Base-by-base conservation (phyloP, 148 eudicot genomes). In the Tetragonia tetragonoides region DNA sequence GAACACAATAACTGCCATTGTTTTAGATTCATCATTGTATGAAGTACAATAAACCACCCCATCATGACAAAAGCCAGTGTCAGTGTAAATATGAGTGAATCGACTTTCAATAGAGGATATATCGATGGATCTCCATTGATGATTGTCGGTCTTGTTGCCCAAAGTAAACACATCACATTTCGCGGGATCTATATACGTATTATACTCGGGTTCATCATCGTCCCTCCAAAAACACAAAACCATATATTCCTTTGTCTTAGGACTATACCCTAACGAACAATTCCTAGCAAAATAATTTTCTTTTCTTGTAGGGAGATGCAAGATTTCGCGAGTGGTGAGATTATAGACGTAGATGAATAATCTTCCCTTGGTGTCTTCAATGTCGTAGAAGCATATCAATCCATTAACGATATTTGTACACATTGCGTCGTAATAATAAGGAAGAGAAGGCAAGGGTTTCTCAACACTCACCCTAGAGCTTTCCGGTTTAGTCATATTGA, bases 401-500 rank as follows among this genome's bases (percentile, higher is more conserved):
- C 70, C 70, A 66, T 66, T 66, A 44, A 66, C 44, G 18, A 66
- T 38, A 6, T 66, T 66, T 66, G 69, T 28, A 28, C 34, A 21
- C 15, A 66, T 37, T 66, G 17, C 9, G 46, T 14, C 38, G 46
- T 9, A 7, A 20, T 11, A 10, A n/a, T 34, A 39, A 38, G 70
- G 5, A 3, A 66, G 8, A 39, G 21, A 28, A 28, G 34, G 34
- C 34, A 28, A 66, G 5, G 70, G 70, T n/a, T 66, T 16, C 7
- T 37, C n/a, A 39, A 66, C 46, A 7, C 17, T 66, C n/a, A 40
- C 70, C 70, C 70, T 68, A 37, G 41, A 65, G 14, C 17, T 2
- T 16, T 24, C 3, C 10, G 68, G 68, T 2, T 34, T 6, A 2
- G 11, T 63, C 34, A 63, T 14, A 24, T 4, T 0, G 7, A n/a